Evolutionary conservation across 2,329 filamentous ascomycete species (phyloP).

Genomic region (Pestalotiopsis sp.): DNA sequence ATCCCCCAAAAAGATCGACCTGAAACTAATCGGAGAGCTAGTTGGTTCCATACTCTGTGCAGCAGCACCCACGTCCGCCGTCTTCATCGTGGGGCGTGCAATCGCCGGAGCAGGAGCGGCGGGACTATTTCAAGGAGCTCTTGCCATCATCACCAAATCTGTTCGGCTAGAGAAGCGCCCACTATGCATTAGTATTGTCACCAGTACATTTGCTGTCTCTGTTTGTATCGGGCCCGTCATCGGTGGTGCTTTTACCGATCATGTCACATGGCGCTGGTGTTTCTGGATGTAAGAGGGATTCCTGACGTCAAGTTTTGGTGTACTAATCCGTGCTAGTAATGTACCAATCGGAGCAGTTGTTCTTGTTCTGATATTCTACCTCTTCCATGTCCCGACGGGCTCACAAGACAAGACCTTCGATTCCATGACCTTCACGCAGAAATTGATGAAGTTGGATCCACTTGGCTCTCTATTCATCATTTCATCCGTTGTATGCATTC

Average conservation of each 20-base stretch:
- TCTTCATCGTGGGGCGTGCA: constrained; percentile 29
- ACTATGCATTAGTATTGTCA: constrained; percentile 42
- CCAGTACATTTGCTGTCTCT: constrained; percentile 43
- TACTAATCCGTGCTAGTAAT: constrained; percentile 35
- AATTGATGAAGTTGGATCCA: constrained; percentile 32
- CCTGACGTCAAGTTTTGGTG: neutral
- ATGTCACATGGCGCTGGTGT: constrained; percentile 15
- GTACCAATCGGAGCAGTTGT: constrained; percentile 38
- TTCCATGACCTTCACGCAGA: constrained; percentile 21
- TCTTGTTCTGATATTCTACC: constrained; percentile 28
- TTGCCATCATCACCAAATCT: constrained; percentile 32
- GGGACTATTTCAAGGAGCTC: constrained; percentile 27
- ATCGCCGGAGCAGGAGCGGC: constrained; percentile 27
- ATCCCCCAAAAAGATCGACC: neutral
- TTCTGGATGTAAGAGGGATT: constrained; percentile 12
- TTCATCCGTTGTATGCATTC: constrained; percentile 30
- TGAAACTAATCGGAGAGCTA: neutral
- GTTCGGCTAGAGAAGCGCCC: constrained; percentile 43
- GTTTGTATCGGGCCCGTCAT: constrained; percentile 24
- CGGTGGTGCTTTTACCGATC: constrained; percentile 23
- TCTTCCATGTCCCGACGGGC: constrained; percentile 22
- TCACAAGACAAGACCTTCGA: constrained; percentile 16
- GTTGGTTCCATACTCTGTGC: constrained; percentile 36
- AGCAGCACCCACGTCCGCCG: constrained; percentile 19
- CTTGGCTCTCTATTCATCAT: constrained; percentile 28